phyloP scores from a whole-genome alignment of 768 basidiomycete species.

The Termitomyces sp. region DNA sequence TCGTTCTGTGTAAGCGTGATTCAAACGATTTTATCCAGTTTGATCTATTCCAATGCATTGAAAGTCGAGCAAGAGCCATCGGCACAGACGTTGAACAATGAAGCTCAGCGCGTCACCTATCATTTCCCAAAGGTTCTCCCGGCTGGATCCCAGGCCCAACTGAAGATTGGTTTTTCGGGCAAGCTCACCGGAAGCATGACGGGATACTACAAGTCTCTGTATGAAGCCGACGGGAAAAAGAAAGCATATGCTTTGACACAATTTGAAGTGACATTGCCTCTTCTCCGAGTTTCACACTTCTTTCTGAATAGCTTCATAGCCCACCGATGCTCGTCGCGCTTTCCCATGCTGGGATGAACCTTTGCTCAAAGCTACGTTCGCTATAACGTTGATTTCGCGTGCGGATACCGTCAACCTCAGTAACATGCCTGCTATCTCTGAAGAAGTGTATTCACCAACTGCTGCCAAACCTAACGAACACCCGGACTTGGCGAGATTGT shows the following conservation, averaged over 20 bases:
- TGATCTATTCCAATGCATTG: constrained; percentile 51
- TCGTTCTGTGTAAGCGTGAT: too few relatives aligned
- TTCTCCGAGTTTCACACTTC: background rate
- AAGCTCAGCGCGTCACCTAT: constrained; percentile 62
- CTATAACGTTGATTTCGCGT: constrained; percentile 76
- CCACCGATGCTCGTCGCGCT: constrained; percentile 77
- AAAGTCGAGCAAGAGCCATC: constrained; percentile 41
- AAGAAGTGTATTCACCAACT: constrained; percentile 38
- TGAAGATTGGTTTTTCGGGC: constrained; percentile 68
- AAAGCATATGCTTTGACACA: constrained; percentile 81
- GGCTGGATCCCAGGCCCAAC: constrained; percentile 61
- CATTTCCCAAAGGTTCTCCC: constrained; percentile 54
- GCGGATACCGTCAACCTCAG: constrained; percentile 70
- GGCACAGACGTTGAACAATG: constrained; percentile 49
- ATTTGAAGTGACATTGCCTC: constrained; percentile 55
- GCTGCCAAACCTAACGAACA: constrained; percentile 20
- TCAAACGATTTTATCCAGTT: constrained; percentile 18
- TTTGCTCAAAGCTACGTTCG: constrained; percentile 78
- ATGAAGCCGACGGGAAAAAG: constrained; percentile 57
- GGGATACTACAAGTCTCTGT: constrained; percentile 76
- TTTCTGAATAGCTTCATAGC: constrained; percentile 33
- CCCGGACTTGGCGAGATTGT: constrained; percentile 34
- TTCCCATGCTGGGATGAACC: constrained; percentile 97
- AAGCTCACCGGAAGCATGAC: constrained; percentile 68
- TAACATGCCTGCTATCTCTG: constrained; percentile 81